These are phyloP conservation scores for Beta macrorhiza DNA, from an alignment of 179 eudicot genomes.

Conservation along the genomic window DNA sequence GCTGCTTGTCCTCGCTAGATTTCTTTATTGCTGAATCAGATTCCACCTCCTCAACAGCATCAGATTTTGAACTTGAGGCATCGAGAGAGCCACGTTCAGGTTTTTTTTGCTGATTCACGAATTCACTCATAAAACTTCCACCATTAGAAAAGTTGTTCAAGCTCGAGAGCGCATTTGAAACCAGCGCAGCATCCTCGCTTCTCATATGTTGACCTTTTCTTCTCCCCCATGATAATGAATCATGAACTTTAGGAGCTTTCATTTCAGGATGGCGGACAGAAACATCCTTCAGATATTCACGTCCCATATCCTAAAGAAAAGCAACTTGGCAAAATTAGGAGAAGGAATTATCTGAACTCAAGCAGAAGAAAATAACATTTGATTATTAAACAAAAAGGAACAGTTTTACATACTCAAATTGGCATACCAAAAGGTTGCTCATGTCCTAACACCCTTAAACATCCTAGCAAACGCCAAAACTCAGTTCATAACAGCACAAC, in stretches of 20 bases:
- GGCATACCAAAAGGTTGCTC: background rate
- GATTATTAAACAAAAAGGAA: too few species aligned
- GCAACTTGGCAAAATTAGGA: background rate
- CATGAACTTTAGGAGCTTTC: conserved; percentile 71
- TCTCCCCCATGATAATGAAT: conserved; percentile 84
- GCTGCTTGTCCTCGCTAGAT: conserved; percentile 39
- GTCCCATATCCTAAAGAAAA: conserved; percentile 34
- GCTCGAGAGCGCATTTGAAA: conserved; percentile 68
- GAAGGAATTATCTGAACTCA: background rate
- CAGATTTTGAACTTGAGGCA: conserved; percentile 31
- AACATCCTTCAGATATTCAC: conserved; percentile 38
- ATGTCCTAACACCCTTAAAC: background rate
- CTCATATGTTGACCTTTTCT: conserved; percentile 48
- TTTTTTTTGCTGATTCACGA: conserved; percentile 38
- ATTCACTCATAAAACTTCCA: conserved; percentile 68
- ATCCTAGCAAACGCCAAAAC: background rate
- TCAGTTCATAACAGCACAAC: background rate
- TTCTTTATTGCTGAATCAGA: conserved; percentile 24
- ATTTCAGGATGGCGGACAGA: conserved; percentile 53
- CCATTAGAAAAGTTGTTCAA: conserved; percentile 71
- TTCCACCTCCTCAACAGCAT: conserved; percentile 31
- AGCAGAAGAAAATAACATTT: background rate
- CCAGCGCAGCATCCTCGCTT: conserved; percentile 50
- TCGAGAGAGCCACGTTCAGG: conserved; percentile 23
- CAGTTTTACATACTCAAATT: too few species aligned